phyloP scores from a whole-genome alignment of 2,329 filamentous ascomycete genomes.

The Aquanectria penicillioides region DNA sequence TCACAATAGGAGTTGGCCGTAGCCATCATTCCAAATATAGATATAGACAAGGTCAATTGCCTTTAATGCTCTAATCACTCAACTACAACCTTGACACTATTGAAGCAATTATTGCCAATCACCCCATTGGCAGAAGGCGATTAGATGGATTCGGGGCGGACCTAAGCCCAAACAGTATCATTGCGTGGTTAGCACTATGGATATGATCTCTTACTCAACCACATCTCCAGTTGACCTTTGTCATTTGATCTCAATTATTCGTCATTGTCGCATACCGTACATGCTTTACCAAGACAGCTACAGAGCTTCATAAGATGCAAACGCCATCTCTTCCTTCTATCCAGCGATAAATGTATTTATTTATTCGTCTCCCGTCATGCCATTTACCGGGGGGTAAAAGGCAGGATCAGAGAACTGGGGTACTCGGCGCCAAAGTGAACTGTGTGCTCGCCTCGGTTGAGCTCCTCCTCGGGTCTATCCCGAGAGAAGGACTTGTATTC shows the following conservation, averaged over 20 bases:
- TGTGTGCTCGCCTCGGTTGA: conserved; percentile 17
- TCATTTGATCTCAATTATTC: not conserved
- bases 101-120: not conserved
- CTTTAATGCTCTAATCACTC: not conserved
- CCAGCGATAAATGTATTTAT: not conserved
- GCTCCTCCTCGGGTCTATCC: conserved; percentile 10
- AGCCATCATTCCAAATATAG: too few relatives aligned
- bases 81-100: not conserved
- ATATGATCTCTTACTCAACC: not conserved
- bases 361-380: not conserved
- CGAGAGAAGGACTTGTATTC: conserved; percentile 14
- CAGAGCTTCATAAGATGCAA: not conserved
- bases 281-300: not conserved
- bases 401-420: conserved; percentile 32
- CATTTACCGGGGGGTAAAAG: conserved; percentile 22
- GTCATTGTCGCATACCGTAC: too few relatives aligned
- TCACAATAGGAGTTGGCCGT: too few relatives aligned
- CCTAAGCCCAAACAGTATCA: not conserved
- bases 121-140: too few relatives aligned
- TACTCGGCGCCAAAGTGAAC: conserved; percentile 30
- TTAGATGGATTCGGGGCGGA: too few relatives aligned
- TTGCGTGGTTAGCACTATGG: not conserved
- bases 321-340: not conserved
- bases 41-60: not conserved
- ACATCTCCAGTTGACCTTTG: not conserved